phyloP scores from a whole-genome alignment of 1,284 basidiomycete species.

The Melampsora americana region DNA sequence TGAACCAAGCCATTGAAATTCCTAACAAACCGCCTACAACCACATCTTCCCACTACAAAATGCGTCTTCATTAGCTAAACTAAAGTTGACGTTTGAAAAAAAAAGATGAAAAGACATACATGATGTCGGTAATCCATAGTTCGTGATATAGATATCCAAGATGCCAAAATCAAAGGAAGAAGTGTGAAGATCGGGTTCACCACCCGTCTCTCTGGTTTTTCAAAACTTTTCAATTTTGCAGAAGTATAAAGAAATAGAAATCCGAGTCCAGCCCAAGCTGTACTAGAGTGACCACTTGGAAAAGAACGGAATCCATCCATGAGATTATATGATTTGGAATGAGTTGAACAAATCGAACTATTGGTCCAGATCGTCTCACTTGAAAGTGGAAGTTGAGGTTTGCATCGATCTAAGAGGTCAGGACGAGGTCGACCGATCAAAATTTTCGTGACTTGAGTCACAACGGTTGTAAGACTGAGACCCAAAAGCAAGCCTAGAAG shows the following conservation, averaged over 20 bases:
- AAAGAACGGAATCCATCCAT: constrained; percentile 89
- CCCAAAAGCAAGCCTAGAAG: constrained; percentile 72
- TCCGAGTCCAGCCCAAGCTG: constrained; percentile 86
- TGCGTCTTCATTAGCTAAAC: constrained; percentile 63
- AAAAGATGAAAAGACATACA: constrained; percentile 50
- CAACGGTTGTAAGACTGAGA: constrained; percentile 69
- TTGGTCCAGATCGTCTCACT: constrained; percentile 68
- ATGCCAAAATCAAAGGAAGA: constrained; percentile 71
- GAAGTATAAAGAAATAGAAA: constrained; percentile 84
- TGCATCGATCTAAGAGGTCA: constrained; percentile 77
- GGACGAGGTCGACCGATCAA: constrained; percentile 77
- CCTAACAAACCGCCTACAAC: constrained; percentile 75
- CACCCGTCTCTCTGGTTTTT: constrained; percentile 60
- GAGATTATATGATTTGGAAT: constrained; percentile 62
- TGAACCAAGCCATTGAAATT: constrained; percentile 68
- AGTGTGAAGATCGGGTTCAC: constrained; percentile 79
- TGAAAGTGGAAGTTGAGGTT: constrained; percentile 64
- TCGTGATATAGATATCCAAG: constrained; percentile 71
- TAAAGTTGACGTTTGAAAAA: constrained; percentile 75
- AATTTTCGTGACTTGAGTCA: constrained; percentile 79
- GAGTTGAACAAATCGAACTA: constrained; percentile 71
- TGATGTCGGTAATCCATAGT: constrained; percentile 58
- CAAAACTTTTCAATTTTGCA: constrained; percentile 87
- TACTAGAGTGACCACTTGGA: constrained; percentile 86
- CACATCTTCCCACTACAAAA: constrained; percentile 74